Conservation (phyloP, 192 early-diverging fungal species). For the Entomortierella beljakovae region DNA sequence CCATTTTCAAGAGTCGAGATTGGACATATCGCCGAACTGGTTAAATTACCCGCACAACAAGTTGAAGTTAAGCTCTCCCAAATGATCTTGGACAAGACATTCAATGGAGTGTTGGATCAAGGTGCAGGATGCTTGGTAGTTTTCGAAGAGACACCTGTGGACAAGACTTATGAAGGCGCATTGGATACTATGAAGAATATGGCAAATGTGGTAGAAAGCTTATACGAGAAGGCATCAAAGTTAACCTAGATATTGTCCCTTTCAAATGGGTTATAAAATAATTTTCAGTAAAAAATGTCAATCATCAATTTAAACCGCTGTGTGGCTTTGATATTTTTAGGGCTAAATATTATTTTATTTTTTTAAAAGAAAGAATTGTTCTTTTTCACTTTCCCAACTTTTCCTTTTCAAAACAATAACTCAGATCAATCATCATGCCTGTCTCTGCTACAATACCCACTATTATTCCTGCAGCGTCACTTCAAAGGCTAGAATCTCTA, state of each 20-base stretch:
- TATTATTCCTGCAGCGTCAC: conserved; percentile 21
- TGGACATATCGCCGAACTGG: conserved; percentile 91
- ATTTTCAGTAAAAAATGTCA: no score
- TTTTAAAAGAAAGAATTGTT: not conserved
- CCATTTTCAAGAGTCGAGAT: conserved; percentile 99
- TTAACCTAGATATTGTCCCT: conserved; percentile 11
- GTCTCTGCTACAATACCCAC: conserved; percentile 12
- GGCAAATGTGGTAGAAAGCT: conserved; percentile 92
- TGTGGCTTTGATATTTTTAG: no score
- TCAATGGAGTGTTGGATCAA: conserved; percentile 97
- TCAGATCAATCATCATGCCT: conserved; percentile 12
- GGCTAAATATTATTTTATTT: not conserved
- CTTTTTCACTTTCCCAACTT: not conserved
- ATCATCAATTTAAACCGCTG: no score
- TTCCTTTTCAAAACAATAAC: conserved; percentile 5
- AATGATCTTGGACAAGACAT: conserved; percentile 99
- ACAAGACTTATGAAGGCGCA: conserved; percentile 93
- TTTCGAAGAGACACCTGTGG: conserved; percentile 89
- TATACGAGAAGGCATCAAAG: conserved; percentile 89
- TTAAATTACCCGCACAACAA: conserved; percentile 91
- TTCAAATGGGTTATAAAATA: no score
- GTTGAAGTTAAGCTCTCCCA: conserved; percentile 98
- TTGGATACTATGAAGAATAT: conserved; percentile 98
- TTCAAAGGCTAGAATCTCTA: conserved; percentile 24
- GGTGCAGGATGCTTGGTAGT: conserved; percentile 95